Evolutionary conservation across 345 rosid genomes (phyloP).

Genomic region (Euphorbia peplus): DNA sequence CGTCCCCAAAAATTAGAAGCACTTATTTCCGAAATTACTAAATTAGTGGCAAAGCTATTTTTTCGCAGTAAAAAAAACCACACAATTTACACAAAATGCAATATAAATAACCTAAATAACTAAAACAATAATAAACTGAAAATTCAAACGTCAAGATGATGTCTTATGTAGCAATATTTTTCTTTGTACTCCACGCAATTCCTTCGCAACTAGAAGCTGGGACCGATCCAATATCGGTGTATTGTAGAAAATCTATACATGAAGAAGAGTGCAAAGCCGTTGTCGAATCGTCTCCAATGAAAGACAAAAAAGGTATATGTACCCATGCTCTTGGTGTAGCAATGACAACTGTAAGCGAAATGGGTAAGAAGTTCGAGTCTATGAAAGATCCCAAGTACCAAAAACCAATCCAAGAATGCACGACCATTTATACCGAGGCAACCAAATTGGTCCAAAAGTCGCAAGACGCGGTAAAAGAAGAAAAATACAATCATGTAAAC

Average conservation of each 20-base stretch:
- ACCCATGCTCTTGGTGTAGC: not conserved
- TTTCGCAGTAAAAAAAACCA: not conserved
- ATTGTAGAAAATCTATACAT: not conserved
- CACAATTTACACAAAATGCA: not conserved
- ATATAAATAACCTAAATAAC: not conserved
- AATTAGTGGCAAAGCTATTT: not conserved
- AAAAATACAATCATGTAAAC: constrained; percentile 12
- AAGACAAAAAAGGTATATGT: not conserved
- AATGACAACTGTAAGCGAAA: not conserved
- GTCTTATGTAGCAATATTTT: no score
- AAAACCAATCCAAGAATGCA: not conserved
- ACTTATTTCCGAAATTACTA: not conserved
- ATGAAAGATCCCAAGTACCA: not conserved
- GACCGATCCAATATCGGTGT: not conserved
- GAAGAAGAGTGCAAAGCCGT: not conserved
- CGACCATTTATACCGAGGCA: not conserved
- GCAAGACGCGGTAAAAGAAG: constrained; percentile 12
- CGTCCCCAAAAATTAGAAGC: not conserved
- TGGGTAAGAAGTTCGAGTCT: not conserved
- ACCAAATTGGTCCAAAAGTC: constrained; percentile 20
- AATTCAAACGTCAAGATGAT: not conserved
- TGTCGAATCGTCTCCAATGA: not conserved
- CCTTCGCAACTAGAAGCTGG: not conserved
- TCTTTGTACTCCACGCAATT: not conserved
- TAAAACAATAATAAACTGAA: not conserved